Percentiles rank a stretch among this genome's conserved stretches.
Conservation (phyloP, 1,284 basidiomycete genomes). For the Blastosporella zonata region DNA sequence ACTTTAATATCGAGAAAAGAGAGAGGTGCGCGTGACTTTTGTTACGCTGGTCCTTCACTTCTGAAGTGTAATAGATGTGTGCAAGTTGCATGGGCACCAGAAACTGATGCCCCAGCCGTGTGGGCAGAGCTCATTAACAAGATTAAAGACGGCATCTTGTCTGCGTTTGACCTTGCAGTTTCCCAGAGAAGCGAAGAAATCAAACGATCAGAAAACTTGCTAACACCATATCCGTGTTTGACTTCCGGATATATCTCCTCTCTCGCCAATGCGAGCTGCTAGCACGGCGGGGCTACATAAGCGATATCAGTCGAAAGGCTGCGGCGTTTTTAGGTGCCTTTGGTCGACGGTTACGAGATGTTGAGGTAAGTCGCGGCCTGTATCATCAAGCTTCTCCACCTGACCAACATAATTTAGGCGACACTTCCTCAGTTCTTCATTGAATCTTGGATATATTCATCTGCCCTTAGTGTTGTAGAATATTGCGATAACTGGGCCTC, state of each 20-base stretch:
- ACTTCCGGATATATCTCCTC: constrained; percentile 90
- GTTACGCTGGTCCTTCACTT: constrained; percentile 2
- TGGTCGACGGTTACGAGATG: constrained; percentile 70
- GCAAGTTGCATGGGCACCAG: constrained; percentile 69
- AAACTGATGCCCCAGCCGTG: constrained; percentile 71
- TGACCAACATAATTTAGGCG: constrained; percentile 38
- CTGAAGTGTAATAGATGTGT: constrained; percentile 58
- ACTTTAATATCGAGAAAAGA: constrained; percentile 88
- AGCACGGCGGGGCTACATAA: constrained; percentile 65
- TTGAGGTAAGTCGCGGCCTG: constrained; percentile 53
- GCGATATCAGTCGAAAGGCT: constrained; percentile 68
- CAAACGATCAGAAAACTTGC: constrained; percentile 79
- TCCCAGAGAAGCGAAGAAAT: constrained; percentile 85
- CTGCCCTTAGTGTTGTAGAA: constrained; percentile 83
- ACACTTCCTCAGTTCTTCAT: constrained; percentile 79
- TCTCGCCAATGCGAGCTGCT: constrained; percentile 82
- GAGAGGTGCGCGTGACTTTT: constrained; percentile 60
- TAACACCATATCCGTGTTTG: constrained; percentile 91
- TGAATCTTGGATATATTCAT: constrained; percentile 93
- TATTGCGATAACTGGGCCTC: constrained; percentile 79
- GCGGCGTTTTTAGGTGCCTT: constrained; percentile 79
- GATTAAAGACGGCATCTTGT: constrained; percentile 84
- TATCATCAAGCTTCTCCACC: constrained; percentile 1
- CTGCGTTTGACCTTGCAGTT: constrained; percentile 80
- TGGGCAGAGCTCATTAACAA: constrained; percentile 91